phyloP scores from a whole-genome alignment of 2,329 filamentous ascomycete species.

The Chaetomium sp. region DNA sequence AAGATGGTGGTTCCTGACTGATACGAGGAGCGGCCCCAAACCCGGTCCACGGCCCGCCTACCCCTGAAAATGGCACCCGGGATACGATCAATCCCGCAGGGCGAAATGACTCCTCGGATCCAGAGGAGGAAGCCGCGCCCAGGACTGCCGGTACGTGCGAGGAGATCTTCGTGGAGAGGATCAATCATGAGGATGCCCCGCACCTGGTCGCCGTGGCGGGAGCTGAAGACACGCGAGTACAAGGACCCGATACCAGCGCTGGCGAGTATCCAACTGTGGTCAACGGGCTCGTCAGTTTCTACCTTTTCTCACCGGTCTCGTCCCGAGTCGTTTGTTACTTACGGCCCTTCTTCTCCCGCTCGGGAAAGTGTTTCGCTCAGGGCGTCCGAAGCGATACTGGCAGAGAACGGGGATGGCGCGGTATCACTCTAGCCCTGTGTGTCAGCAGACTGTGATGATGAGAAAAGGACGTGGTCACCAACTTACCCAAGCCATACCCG shows the following conservation, averaged over 20 bases:
- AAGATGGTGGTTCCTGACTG: slow-evolving; percentile 85
- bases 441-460: not conserved
- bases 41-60: slow-evolving; percentile 77
- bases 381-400: slow-evolving; percentile 87
- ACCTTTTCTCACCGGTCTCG: no score
- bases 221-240: slow-evolving; percentile 88
- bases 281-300: not conserved
- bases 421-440: slow-evolving; percentile 64
- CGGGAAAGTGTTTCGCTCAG: slow-evolving; percentile 82
- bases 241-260: slow-evolving; percentile 86
- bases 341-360: slow-evolving; percentile 78
- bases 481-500: slow-evolving; percentile 75
- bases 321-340: slow-evolving; percentile 2
- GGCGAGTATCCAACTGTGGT: slow-evolving; percentile 71
- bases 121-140: slow-evolving; percentile 81
- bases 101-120: slow-evolving; percentile 82
- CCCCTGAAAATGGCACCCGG: slow-evolving; percentile 80
- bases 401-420: slow-evolving; percentile 88
- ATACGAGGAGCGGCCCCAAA: slow-evolving; percentile 78
- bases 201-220: slow-evolving; percentile 74
- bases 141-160: slow-evolving; percentile 67
- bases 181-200: slow-evolving; percentile 84
- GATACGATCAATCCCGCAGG: slow-evolving; percentile 80
- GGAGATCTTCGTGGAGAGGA: slow-evolving; percentile 82
- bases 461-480: not conserved